Evolutionary conservation across 345 rosid genomes (phyloP).

Genomic region (Isatis tinctoria): DNA sequence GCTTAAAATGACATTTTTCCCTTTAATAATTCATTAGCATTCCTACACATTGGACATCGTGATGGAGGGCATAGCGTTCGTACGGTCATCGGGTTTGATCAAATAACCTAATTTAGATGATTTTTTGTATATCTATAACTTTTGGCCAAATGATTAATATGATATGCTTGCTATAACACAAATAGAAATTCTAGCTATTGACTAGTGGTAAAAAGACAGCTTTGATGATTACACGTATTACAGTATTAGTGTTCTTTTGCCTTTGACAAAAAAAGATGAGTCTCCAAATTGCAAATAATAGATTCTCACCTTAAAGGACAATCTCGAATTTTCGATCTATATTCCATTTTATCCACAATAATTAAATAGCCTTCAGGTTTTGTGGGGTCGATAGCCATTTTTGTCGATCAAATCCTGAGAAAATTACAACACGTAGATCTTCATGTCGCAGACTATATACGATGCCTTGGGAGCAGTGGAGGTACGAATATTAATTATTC

Average conservation of each 20-base stretch:
- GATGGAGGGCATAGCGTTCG: background rate
- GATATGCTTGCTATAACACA: background rate
- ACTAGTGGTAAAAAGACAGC: no score
- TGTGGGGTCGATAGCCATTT: background rate
- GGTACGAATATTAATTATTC: constrained; percentile 19
- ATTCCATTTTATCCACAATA: background rate
- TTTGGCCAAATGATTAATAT: no score
- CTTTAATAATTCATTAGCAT: background rate
- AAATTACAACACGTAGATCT: background rate
- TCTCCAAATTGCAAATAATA: background rate
- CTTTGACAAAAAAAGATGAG: background rate
- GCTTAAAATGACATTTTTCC: no score
- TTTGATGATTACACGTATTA: background rate
- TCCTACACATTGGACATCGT: background rate
- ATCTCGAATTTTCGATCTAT: background rate
- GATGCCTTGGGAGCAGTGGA: constrained; percentile 13
- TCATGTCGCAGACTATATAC: background rate
- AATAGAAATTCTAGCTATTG: no score
- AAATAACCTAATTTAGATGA: no score
- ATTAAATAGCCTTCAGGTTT: background rate
- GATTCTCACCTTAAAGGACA: background rate
- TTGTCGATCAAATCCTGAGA: background rate
- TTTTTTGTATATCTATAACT: no score
- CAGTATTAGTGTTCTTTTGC: no score
- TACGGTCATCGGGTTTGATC: background rate